Evolutionary conservation across 139 green algal species (phyloP).

Genomic region (Parachlorella kessleri): DNA sequence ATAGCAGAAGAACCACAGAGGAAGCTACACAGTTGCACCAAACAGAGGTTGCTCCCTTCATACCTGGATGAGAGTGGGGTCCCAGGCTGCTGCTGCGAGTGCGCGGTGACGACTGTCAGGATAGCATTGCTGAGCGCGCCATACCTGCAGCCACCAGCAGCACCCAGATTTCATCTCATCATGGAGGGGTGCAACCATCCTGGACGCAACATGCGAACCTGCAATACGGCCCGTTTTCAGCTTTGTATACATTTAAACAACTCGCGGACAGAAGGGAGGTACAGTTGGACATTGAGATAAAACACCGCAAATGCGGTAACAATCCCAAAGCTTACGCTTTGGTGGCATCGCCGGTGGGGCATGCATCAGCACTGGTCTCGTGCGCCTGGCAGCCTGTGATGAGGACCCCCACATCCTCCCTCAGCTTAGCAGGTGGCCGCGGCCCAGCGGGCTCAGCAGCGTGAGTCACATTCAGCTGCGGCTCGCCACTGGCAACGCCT

Average conservation of each 20-base stretch:
- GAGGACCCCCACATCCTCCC: conserved; percentile 54
- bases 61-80: conserved; percentile 48
- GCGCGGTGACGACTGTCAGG: conserved; percentile 42
- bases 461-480: not conserved
- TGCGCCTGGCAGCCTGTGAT: conserved; percentile 67
- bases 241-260: too few relatives aligned
- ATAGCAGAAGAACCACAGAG: too few relatives aligned
- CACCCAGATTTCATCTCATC: too few relatives aligned
- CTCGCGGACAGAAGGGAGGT: too few relatives aligned
- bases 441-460: not conserved
- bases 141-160: conserved; percentile 37
- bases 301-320: too few relatives aligned
- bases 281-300: not conserved
- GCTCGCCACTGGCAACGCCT: not conserved
- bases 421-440: conserved; percentile 19
- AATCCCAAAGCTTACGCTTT: conserved; percentile 39
- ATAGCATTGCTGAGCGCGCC: conserved; percentile 69
- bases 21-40: too few relatives aligned
- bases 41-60: too few relatives aligned
- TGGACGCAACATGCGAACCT: too few relatives aligned
- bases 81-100: conserved; percentile 41
- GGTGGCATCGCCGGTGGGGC: conserved; percentile 53
- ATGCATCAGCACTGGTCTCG: conserved; percentile 69
- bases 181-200: too few relatives aligned
- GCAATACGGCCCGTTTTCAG: too few relatives aligned